Percentiles rank a stretch among this genome's conserved stretches.
Conservation (phyloP, 129 eudicot genomes). For the Oenanthe sinensis region DNA sequence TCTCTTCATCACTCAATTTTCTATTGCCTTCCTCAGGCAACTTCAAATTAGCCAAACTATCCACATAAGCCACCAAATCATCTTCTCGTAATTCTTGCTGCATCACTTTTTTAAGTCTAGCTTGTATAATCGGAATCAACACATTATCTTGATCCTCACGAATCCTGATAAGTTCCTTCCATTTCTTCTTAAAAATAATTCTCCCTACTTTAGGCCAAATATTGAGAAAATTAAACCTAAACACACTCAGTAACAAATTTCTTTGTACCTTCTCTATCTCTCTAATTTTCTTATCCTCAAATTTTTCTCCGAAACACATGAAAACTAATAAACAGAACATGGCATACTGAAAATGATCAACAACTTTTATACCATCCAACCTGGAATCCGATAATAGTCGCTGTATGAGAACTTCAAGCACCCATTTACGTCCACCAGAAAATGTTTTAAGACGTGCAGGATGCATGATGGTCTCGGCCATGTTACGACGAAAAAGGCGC, state of each 20-base stretch:
- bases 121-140: not conserved
- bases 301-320: constrained; percentile 32
- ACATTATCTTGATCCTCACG: not conserved
- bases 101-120: not conserved
- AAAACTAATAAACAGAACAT: constrained; percentile 18
- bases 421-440: not conserved
- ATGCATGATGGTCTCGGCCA: not conserved
- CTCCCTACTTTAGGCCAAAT: constrained; percentile 1
- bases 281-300: constrained; percentile 15
- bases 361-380: constrained; percentile 4
- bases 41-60: constrained; percentile 31
- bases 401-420: not conserved
- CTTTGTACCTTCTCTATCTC: constrained; percentile 20
- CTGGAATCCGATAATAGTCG: not conserved
- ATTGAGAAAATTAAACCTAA: not conserved
- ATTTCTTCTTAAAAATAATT: not conserved
- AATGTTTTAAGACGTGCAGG: not conserved
- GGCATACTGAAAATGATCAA: constrained; percentile 23
- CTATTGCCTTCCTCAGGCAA: constrained; percentile 33
- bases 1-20: constrained; percentile 27
- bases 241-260: not conserved
- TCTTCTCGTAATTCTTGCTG: not conserved
- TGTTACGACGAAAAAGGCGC: not conserved
- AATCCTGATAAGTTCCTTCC: not conserved
- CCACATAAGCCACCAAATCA: constrained; percentile 45